Evolutionary conservation across 2,329 filamentous ascomycete species (phyloP).

Genomic region (Pseudopyricularia javanii): DNA sequence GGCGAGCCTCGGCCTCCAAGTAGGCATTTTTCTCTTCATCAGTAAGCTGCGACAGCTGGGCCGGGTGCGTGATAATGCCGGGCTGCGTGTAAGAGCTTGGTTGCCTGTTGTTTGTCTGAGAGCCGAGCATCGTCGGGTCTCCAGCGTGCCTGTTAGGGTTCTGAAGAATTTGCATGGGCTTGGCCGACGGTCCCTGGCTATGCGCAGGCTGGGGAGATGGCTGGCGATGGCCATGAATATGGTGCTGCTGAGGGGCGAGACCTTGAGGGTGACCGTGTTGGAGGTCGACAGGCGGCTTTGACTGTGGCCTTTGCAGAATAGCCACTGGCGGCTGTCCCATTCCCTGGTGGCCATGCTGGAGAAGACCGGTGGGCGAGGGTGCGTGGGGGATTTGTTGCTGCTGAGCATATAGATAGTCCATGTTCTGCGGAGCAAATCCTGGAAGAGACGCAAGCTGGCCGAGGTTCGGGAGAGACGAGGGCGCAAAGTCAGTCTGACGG

Average conservation of each 20-base stretch:
- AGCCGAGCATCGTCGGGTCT: slow-evolving; percentile 13
- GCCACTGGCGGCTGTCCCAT: slow-evolving; percentile 30
- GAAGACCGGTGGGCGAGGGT: slow-evolving; percentile 6
- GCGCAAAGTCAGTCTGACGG: slow-evolving; percentile 21
- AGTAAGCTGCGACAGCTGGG: slow-evolving; percentile 64
- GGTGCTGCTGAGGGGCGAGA: slow-evolving; percentile 8
- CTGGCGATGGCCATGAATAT: slow-evolving; percentile 14
- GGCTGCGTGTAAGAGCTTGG: slow-evolving; percentile 46
- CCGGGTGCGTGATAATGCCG: slow-evolving; percentile 45
- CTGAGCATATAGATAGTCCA: slow-evolving; percentile 7
- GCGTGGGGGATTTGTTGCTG: slow-evolving; percentile 9
- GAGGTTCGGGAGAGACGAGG: slow-evolving; percentile 18
- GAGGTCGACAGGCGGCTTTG: slow-evolving; percentile 20
- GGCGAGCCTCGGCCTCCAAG: slow-evolving; percentile 81
- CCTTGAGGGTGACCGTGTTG: neutral
- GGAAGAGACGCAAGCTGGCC: slow-evolving; percentile 10
- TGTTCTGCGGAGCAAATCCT: slow-evolving; percentile 7
- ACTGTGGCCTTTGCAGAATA: slow-evolving; percentile 42
- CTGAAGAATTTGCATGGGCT: slow-evolving; percentile 66
- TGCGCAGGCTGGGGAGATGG: slow-evolving; percentile 7
- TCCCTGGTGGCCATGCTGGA: slow-evolving; percentile 20
- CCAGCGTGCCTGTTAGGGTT: slow-evolving; percentile 57
- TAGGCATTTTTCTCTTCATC: slow-evolving; percentile 78
- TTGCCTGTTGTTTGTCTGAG: slow-evolving; percentile 20
- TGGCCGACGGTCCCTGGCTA: slow-evolving; percentile 22